Evolutionary conservation across 331 rosid genomes (phyloP).

Genomic region (Malus hybrid): DNA sequence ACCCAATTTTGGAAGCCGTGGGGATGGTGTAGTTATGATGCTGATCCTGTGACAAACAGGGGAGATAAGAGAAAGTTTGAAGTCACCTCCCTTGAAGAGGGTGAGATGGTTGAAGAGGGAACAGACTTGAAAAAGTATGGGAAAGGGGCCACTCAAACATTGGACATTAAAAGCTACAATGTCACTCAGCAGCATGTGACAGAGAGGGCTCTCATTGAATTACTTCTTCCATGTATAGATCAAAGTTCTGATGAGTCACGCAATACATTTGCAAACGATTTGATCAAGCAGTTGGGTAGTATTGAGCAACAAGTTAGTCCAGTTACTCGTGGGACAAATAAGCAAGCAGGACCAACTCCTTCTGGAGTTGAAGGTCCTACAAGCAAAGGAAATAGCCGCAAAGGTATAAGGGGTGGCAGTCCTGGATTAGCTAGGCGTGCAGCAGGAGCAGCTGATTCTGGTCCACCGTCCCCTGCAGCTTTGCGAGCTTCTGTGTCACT

Average conservation of each 20-base stretch:
- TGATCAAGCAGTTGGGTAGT: constrained; percentile 76
- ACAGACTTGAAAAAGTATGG: constrained; percentile 40
- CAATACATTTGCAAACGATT: constrained; percentile 75
- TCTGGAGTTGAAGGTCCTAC: constrained; percentile 79
- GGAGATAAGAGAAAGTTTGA: constrained; percentile 72
- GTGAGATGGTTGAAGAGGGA: constrained; percentile 91
- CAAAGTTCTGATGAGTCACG: constrained; percentile 90
- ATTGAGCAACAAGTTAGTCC: constrained; percentile 75
- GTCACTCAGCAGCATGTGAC: constrained; percentile 58
- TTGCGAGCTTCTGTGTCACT: constrained; percentile 78
- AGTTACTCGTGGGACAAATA: constrained; percentile 64
- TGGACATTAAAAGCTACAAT: constrained; percentile 47
- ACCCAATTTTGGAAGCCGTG: constrained; percentile 81
- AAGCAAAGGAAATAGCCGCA: constrained; percentile 69
- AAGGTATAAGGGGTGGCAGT: constrained; percentile 68
- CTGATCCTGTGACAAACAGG: constrained; percentile 30
- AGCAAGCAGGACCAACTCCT: constrained; percentile 62
- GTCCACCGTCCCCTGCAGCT: constrained; percentile 67
- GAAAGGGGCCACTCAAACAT: constrained; percentile 40
- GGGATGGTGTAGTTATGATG: constrained; percentile 76
- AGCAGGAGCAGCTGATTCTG: constrained; percentile 46
- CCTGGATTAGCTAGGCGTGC: constrained; percentile 82
- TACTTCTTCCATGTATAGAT: constrained; percentile 94
- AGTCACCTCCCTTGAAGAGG: constrained; percentile 73
- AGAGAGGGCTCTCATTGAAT: constrained; percentile 80